Base-by-base conservation (phyloP, 2,329 filamentous ascomycete species). In the Aplosporella prunicola region DNA sequence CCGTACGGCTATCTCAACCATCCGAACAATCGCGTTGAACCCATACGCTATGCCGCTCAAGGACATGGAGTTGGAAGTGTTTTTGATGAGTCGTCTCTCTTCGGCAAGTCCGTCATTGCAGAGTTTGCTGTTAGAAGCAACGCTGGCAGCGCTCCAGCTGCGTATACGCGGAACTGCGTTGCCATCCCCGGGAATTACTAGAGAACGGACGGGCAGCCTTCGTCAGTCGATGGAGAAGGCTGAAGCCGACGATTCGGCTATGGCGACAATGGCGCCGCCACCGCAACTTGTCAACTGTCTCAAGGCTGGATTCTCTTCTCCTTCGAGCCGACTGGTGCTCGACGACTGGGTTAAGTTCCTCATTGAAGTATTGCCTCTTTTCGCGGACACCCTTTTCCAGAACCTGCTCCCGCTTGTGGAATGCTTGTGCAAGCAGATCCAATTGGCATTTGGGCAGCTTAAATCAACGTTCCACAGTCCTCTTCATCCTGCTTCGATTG, bases 311-410 rank as follows among this genome's bases (percentile, higher is more conserved):
- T 79, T 98, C 33, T 78, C 82, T 38, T 83, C 86, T 3, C 56
- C 72, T 3, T 78, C 69, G 36, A 88, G 84, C 47, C 78, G 85
- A 5, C 69, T 78, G 7, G 80, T 93, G 5, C 66, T 98, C 23
- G 88, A 96, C 50, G 88, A 84, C 54, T 98, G 93, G 93, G 78
- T 95, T 8, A 71, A 75, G 20, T 88, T 98, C 47, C 68, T 98
- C 6, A 75, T 78, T 4, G 82, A 89, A 53, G 84, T 86, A 29
- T 65, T 98, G 20, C 86, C 88, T 0, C 69, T 93, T 10, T 94
- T 93, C 57, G 74, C 82, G 0, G 79, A 83, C 28, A 77, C 80
- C 5, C 85, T 95, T 30, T 95, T 95, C 55, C 83, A 94, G 53
- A 82, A 91, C 35, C 65, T 98, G 22, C 79, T 98, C 36, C 91